phyloP scores from a whole-genome alignment of 208 protist genomes.

The Naegleria gruberi region DNA sequence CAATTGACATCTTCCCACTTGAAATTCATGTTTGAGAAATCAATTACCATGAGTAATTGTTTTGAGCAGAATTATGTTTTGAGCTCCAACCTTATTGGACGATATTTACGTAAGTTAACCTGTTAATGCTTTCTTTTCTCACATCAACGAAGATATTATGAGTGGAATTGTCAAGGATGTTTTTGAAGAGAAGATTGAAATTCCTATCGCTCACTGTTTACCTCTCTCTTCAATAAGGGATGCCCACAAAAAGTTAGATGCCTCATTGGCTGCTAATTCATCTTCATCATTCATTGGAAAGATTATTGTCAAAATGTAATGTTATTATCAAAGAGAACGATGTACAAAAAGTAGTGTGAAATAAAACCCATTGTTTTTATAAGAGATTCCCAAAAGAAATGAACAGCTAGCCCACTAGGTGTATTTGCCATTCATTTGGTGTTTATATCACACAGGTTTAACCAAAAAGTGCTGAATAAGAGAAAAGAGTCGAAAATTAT shows the following conservation, averaged over 20 bases:
- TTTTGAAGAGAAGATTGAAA: background rate
- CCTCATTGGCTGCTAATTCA: background rate
- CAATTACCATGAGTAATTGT: background rate
- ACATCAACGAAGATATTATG: background rate
- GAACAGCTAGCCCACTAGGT: too few relatives aligned
- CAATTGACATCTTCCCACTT: background rate
- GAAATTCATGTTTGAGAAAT: background rate
- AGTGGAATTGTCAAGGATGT: background rate
- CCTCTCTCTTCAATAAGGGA: background rate
- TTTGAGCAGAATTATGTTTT: background rate
- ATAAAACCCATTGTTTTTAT: too few relatives aligned
- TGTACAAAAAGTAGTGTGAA: too few relatives aligned
- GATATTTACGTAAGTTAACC: background rate
- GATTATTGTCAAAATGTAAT: background rate
- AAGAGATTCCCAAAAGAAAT: too few relatives aligned
- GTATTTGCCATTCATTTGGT: too few relatives aligned
- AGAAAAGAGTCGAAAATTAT: too few relatives aligned
- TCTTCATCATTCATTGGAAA: background rate
- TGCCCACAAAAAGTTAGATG: background rate
- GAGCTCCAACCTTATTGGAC: background rate
- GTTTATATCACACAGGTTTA: too few relatives aligned
- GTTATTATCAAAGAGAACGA: too few relatives aligned
- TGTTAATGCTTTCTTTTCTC: background rate
- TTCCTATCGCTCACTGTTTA: background rate
- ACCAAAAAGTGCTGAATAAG: too few relatives aligned